Evolutionary conservation across 176 grass and related monocot species (phyloP), one percentile per base, ranked within the genome.

Genomic region (Oryza coarctata): DNA sequence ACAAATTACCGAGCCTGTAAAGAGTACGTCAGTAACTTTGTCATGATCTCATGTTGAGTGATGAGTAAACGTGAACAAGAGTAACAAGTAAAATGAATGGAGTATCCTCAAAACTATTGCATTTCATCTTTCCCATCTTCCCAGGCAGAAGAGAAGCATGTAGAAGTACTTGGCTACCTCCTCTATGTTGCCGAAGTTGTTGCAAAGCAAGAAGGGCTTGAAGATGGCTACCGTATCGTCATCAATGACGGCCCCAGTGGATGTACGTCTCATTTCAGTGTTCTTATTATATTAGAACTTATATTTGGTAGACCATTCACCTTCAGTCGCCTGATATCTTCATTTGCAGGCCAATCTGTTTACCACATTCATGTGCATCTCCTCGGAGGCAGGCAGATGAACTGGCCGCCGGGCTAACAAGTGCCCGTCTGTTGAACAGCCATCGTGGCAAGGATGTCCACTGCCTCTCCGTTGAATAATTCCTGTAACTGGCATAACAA

Each of bases 141-240:
- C 3, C 66, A 97, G 94, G 94, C 94, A 75, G 92, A 97, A 81
- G 94, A 94, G 88, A 94, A 89, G 83, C 94, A 97, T 28, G 40
- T 94, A 35, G 92, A 94, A 84, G 92, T 94, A 87, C 90, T 97
- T 63, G 94, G 89, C 5, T 75, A 84, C 43, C 92, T 94, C n/a
- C 81, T 94, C 10, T 94, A 90, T 40, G 78, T 89, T 68, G 90
- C 94, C 52, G 92, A 97, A 90, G 80, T 97, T 44, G 40, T 97
- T 65, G 94, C 94, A 39, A 94, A 97, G 86, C 94, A 94, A 81
- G 94, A 97, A 92, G 89, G 91, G 73, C 92, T 97, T 10, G 91
- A 87, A 49, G 91, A 94, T 80, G 94, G 94, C 68, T 97, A 86
- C 66, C 92, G 94, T 35, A 63, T 97, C 50, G 94, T 97, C 79